Conservation (phyloP, 192 early-diverging fungal genomes). For the Linnemannia schmuckeri region DNA sequence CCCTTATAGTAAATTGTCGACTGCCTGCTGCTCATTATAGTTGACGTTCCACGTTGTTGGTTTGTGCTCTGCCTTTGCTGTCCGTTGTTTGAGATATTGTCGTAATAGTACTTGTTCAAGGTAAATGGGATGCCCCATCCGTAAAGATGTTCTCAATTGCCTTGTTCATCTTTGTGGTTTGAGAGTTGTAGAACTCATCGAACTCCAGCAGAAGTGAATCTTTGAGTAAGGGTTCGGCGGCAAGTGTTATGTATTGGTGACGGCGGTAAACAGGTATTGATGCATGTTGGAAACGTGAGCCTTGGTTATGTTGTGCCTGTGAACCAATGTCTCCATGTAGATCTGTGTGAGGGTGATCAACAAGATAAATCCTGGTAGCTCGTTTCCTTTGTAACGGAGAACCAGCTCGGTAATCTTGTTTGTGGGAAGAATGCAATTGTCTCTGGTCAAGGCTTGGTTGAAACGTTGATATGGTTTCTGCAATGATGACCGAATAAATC, state of each 20-base stretch:
- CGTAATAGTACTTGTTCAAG: constrained; percentile 45
- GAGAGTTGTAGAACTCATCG: constrained; percentile 33
- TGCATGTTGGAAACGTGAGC: constrained; percentile 36
- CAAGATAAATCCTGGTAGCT: constrained; percentile 38
- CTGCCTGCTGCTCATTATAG: constrained; percentile 25
- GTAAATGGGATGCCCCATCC: constrained; percentile 38
- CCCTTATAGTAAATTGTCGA: constrained; percentile 29
- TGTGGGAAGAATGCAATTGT: constrained; percentile 24
- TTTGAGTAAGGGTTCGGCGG: constrained; percentile 27
- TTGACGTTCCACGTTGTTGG: no score
- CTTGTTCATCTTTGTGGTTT: constrained; percentile 22
- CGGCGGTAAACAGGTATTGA: constrained; percentile 16
- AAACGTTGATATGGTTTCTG: constrained; percentile 21
- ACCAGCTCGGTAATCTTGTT: constrained; percentile 30
- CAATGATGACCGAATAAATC: constrained; percentile 32
- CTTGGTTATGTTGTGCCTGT: constrained; percentile 31
- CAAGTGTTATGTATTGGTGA: constrained; percentile 19
- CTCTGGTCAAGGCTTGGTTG: constrained; percentile 34
- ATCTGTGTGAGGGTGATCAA: constrained; percentile 43
- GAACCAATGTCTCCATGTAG: constrained; percentile 21
- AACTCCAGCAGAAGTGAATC: constrained; percentile 32
- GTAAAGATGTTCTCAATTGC: constrained; percentile 31
- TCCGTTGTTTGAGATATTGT: constrained; percentile 30
- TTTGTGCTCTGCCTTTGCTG: constrained; percentile 18
- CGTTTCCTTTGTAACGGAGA: constrained; percentile 34